phyloP scores from a whole-genome alignment of 805 yeast species.

The Myxozyma kluyveri region DNA sequence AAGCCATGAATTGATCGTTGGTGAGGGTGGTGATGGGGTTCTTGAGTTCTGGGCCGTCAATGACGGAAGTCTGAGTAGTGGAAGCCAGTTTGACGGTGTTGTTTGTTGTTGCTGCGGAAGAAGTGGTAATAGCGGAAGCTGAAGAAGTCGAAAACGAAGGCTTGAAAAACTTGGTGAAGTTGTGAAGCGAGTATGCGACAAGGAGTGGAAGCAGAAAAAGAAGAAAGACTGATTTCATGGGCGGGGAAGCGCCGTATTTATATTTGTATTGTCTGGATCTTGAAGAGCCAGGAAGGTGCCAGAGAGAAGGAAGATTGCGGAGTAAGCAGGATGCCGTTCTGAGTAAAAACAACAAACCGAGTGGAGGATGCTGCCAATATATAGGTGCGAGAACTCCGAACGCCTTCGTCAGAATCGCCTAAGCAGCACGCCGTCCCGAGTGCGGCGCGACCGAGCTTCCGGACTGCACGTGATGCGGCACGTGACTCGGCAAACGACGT shows the following conservation, averaged over 20 bases:
- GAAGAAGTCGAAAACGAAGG: not conserved
- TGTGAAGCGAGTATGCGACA: slow-evolving; percentile 4
- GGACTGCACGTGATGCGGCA: too few relatives aligned
- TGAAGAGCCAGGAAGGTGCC: too few relatives aligned
- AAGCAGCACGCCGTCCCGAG: too few relatives aligned
- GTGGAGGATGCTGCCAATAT: too few relatives aligned
- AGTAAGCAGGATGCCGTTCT: too few relatives aligned
- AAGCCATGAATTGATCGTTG: slow-evolving; percentile 7
- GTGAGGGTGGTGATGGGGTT: not conserved
- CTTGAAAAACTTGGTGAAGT: not conserved
- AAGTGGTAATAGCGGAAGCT: not conserved
- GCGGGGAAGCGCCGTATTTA: not conserved
- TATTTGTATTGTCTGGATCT: too few relatives aligned
- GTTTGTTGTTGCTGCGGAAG: slow-evolving; percentile 5
- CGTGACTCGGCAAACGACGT: too few relatives aligned
- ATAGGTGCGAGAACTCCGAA: too few relatives aligned
- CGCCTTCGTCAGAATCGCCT: too few relatives aligned
- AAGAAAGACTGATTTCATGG: slow-evolving; percentile 9
- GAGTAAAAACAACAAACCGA: too few relatives aligned
- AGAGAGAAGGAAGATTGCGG: too few relatives aligned
- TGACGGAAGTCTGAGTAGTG: not conserved
- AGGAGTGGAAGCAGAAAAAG: slow-evolving; percentile 9
- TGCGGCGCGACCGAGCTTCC: too few relatives aligned
- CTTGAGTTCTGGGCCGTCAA: not conserved
- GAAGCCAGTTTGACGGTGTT: not conserved